Evolutionary conservation across 495 filamentous ascomycete species (phyloP), one percentile per base, ranked within the genome.

Genomic region (Penicillium herquei): DNA sequence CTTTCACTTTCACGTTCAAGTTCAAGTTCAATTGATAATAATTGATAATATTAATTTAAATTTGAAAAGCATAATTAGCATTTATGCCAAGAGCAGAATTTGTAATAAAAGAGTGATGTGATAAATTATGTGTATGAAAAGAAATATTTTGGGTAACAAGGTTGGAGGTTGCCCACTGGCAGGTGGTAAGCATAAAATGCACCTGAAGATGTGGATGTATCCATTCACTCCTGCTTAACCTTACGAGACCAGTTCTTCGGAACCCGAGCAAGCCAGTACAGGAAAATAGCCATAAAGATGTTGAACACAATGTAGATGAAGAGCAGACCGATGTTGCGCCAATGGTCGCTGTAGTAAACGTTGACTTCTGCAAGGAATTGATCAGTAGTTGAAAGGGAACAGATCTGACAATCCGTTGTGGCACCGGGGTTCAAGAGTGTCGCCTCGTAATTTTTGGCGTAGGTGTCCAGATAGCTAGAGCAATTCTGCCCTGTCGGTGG

Each of bases 231-330:
- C 61, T 79, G 70, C 65, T 78, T 76, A 51, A 66, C 64, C 45
- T 80, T 76, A 6, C 61, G 65, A 8, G 65, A 62, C 62, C 73
- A 76, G 56, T 77, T 82, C 80, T 91, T 92, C 13, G 89, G 89
- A 49, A 96, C 87, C 6, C 91, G 76, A 7, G 82, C 79, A 50
- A 92, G 67, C 87, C 88, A 96, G 71, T 96, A 96, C 14, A 96
- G 64, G 40, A 80, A 75, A 16, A 93, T 64, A 0, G 90, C 91
- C 18, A 68, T 85, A n/a, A 74, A 62, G 53, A 92, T 70, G 67
- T 96, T 96, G 72, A 94, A 90, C n/a, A 79, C 69, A 51, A 93
- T 78, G 62, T 85, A 95, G 0, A 73, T 84, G 70, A 78, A 93
- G 58, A 87, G 67, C 30, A 89, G 70, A 11, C 87, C 88, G 55